A percentile compares a stretch with the other conserved stretches of the same genome.
phyloP scores from a whole-genome alignment of 2,329 filamentous ascomycete genomes.

The Penicillium sp. region DNA sequence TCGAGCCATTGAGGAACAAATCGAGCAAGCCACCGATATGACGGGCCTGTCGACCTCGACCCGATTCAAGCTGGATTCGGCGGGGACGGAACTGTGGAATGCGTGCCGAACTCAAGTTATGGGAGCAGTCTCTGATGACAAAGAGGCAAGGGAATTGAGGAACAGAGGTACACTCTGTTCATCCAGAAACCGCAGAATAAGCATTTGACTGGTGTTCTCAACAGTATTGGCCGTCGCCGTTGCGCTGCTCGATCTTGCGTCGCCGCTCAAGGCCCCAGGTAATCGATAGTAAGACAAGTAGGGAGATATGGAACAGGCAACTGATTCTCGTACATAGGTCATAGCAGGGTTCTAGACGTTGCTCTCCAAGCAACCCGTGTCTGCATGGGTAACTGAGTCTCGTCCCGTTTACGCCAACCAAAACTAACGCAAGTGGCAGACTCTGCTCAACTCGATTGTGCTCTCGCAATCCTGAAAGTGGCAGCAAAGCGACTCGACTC shows the following conservation, averaged over 20 bases:
- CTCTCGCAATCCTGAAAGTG: slow-evolving; percentile 63
- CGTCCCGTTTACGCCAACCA: not conserved
- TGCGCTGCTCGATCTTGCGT: not conserved
- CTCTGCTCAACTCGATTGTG: slow-evolving; percentile 59
- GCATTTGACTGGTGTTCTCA: not conserved
- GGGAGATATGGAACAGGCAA: slow-evolving; percentile 38
- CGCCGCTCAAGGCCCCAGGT: not conserved
- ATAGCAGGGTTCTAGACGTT: slow-evolving; percentile 61
- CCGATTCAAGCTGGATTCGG: slow-evolving; percentile 30
- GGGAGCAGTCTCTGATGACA: slow-evolving; percentile 8
- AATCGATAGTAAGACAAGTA: not conserved
- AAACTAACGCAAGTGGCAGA: slow-evolving; percentile 41
- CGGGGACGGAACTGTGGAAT: slow-evolving; percentile 45
- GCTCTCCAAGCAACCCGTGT: slow-evolving; percentile 66
- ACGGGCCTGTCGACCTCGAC: slow-evolving; percentile 5
- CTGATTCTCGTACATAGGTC: slow-evolving; percentile 57
- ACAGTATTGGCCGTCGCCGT: not conserved
- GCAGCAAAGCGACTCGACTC: slow-evolving; percentile 59
- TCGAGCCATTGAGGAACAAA: slow-evolving; percentile 17
- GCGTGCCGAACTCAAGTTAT: slow-evolving; percentile 30
- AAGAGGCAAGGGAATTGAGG: not conserved
- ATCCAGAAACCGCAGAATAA: too few relatives aligned
- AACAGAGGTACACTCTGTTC: not conserved
- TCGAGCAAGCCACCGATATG: slow-evolving; percentile 19
- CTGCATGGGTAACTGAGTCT: slow-evolving; percentile 58